Conservation (phyloP, 352 stramenopile species). For the Globisporangium nodosum region DNA sequence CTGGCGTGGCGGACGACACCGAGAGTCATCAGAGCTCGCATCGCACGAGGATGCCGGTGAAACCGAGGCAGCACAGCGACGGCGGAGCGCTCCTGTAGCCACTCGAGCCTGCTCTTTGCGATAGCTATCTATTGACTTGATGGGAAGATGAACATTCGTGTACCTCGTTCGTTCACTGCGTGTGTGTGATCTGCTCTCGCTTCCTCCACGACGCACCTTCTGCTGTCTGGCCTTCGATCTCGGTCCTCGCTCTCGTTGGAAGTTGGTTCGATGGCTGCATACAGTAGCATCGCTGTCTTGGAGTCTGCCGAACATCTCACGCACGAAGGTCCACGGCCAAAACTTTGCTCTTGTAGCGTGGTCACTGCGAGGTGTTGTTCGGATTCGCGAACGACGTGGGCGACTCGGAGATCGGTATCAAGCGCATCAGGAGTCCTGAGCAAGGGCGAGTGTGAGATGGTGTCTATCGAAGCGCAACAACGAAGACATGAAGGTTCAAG, state of each 20-base stretch:
- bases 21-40: slow-evolving; percentile 9
- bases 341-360: slow-evolving; percentile 5
- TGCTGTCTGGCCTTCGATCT: background rate
- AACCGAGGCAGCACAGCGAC: slow-evolving; percentile 13
- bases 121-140: background rate
- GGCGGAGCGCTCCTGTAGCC: slow-evolving; percentile 30
- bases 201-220: background rate
- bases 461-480: background rate
- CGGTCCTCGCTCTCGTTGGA: background rate
- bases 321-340: slow-evolving; percentile 4
- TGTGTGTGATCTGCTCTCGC: slow-evolving; percentile 3
- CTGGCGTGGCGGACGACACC: background rate
- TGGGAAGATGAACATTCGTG: slow-evolving; percentile 8
- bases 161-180: background rate
- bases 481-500: background rate
- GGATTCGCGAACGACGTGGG: slow-evolving; percentile 65
- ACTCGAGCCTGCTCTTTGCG: background rate
- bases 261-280: background rate
- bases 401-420: slow-evolving; percentile 66
- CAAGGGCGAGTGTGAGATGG: background rate
- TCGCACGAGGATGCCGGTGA: slow-evolving; percentile 13
- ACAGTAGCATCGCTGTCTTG: background rate
- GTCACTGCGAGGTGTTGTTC: slow-evolving; percentile 55
- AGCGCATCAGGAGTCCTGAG: slow-evolving; percentile 64
- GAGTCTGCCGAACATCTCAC: background rate